Conservation (phyloP, 352 stramenopile genomes). For the Phytophthora cactorum region DNA sequence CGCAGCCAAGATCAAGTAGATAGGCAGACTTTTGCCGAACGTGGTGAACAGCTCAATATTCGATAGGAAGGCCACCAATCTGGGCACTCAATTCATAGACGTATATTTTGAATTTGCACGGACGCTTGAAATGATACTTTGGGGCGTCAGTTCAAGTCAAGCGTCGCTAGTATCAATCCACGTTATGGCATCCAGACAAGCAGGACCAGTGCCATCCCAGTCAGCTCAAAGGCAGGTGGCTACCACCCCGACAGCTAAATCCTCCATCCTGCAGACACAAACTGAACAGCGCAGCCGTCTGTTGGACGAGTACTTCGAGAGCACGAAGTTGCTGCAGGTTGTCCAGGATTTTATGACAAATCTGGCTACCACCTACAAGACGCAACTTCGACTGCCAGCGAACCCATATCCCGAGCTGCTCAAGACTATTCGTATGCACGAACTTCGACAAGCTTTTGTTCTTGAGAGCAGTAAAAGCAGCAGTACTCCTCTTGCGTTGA, state of each 20-base stretch:
- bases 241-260: not conserved
- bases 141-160: slow-evolving; percentile 28
- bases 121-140: not conserved
- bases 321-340: slow-evolving; percentile 47
- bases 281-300: slow-evolving; percentile 36
- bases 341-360: slow-evolving; percentile 36
- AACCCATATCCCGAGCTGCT: slow-evolving; percentile 52
- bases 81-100: slow-evolving; percentile 32
- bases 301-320: slow-evolving; percentile 51
- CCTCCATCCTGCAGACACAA: slow-evolving; percentile 22
- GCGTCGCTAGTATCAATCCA: slow-evolving; percentile 3
- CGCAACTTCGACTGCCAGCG: slow-evolving; percentile 35
- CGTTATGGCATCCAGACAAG: slow-evolving; percentile 17
- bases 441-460: slow-evolving; percentile 34
- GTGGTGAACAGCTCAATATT: slow-evolving; percentile 26
- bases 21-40: slow-evolving; percentile 1
- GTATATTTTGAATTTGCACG: slow-evolving; percentile 31
- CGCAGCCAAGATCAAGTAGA: slow-evolving; percentile 88
- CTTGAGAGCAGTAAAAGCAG: slow-evolving; percentile 9
- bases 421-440: slow-evolving; percentile 32
- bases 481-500: slow-evolving; percentile 12
- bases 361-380: slow-evolving; percentile 37
- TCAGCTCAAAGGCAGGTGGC: not conserved
- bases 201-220: not conserved
- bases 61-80: slow-evolving; percentile 15